phyloP scores from a whole-genome alignment of 116 monocot species.

The Trichopus zeylanicus region DNA sequence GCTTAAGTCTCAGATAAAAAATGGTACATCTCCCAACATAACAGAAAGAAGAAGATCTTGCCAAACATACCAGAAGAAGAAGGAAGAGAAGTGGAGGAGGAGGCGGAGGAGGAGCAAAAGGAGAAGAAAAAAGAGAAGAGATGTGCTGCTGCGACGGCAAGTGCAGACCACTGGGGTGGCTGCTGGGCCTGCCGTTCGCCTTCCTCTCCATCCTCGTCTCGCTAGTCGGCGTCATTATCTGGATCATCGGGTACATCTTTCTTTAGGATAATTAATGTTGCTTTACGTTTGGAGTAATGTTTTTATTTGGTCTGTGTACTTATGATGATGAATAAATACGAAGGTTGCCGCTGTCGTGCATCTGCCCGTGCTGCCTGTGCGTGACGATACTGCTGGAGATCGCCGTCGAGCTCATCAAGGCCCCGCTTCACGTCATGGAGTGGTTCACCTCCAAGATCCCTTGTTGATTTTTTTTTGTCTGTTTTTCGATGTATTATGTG shows the following conservation, averaged over 20 bases:
- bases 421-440: slow-evolving; percentile 81
- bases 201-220: slow-evolving; percentile 78
- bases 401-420: slow-evolving; percentile 92
- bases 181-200: slow-evolving; percentile 93
- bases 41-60: too few relatives aligned
- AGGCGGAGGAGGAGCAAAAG: not conserved
- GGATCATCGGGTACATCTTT: slow-evolving; percentile 99
- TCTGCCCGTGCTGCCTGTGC: slow-evolving; percentile 95
- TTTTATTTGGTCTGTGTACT: not conserved
- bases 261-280: too few relatives aligned
- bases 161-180: slow-evolving; percentile 89
- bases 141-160: slow-evolving; percentile 84
- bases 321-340: too few relatives aligned
- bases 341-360: slow-evolving; percentile 88
- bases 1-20: too few relatives aligned
- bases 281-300: not conserved
- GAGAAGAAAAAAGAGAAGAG: too few relatives aligned
- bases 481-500: too few relatives aligned
- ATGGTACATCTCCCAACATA: too few relatives aligned
- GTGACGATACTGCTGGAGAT: slow-evolving; percentile 87
- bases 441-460: slow-evolving; percentile 97
- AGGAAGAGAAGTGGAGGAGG: too few relatives aligned
- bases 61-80: too few relatives aligned
- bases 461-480: slow-evolving; percentile 43
- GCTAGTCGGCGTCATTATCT: slow-evolving; percentile 62